These are phyloP conservation scores for Vigna angularis DNA, from an alignment of 306 rosid species.

Conservation along the genomic window DNA sequence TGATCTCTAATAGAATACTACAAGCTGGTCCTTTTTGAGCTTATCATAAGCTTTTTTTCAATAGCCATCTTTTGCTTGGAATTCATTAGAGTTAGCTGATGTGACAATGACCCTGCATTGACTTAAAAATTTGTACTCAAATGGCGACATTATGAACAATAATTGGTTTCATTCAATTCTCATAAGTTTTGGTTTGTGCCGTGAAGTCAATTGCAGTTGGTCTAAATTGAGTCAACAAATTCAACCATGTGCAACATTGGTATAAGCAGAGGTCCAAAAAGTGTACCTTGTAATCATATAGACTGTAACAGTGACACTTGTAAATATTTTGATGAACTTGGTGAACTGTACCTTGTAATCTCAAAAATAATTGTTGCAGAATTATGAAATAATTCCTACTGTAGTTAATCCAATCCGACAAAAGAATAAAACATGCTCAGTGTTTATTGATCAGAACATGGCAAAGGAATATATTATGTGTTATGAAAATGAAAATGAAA, in stretches of 20 bases:
- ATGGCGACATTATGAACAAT: background rate
- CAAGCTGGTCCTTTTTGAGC: background rate
- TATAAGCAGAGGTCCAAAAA: background rate
- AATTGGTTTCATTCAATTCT: background rate
- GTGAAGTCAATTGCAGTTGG: background rate
- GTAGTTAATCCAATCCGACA: too few relatives aligned
- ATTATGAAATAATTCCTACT: too few relatives aligned
- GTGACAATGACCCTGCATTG: background rate
- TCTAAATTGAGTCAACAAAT: background rate
- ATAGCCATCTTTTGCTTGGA: background rate
- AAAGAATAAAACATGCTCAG: too few relatives aligned
- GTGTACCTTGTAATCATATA: background rate
- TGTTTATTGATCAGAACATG: too few relatives aligned
- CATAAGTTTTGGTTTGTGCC: background rate
- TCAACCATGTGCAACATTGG: background rate
- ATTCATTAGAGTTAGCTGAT: background rate
- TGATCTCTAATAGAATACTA: background rate
- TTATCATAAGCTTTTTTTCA: background rate
- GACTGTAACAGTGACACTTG: background rate
- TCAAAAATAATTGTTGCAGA: too few relatives aligned
- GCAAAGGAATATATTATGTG: too few relatives aligned
- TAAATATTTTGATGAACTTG: background rate
- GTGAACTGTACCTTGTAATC: background rate
- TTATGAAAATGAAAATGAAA: too few relatives aligned
- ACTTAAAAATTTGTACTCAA: background rate